Conservation (phyloP, 2,329 filamentous ascomycete genomes). For the Ophiosphaerella korrae region DNA sequence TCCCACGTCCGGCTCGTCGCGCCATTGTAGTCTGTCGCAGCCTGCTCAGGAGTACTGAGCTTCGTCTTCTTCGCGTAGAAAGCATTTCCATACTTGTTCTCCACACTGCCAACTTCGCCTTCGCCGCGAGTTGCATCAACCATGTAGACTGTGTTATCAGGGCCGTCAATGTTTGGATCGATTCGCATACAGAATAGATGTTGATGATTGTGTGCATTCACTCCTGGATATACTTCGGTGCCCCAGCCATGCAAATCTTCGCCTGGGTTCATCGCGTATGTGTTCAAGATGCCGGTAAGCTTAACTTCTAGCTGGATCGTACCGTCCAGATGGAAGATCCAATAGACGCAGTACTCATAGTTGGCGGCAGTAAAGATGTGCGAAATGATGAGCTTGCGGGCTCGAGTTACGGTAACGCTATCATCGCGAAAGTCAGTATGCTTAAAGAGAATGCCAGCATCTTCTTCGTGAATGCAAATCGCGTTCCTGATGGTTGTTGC, state of each 20-base stretch:
- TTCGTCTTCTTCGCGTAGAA: conserved; percentile 87
- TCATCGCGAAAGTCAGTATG: conserved; percentile 93
- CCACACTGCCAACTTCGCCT: conserved; percentile 75
- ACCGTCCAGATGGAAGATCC: conserved; percentile 91
- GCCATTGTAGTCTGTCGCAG: conserved; percentile 81
- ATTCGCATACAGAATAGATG: conserved; percentile 91
- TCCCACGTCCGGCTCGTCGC: conserved; percentile 85
- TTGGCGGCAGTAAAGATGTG: conserved; percentile 96
- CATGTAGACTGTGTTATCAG: conserved; percentile 83
- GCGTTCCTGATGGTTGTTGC: conserved; percentile 87
- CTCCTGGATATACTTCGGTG: conserved; percentile 86
- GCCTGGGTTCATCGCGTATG: conserved; percentile 77
- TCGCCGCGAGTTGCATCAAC: conserved; percentile 74
- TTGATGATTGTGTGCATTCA: conserved; percentile 96
- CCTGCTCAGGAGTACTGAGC: conserved; percentile 70
- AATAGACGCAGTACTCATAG: conserved; percentile 89
- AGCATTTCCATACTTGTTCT: conserved; percentile 89
- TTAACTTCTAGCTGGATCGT: conserved; percentile 90
- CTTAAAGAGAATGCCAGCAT: conserved; percentile 90
- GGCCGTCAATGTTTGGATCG: conserved; percentile 85
- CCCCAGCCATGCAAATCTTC: conserved; percentile 89
- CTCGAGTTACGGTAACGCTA: conserved; percentile 82
- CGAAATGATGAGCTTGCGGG: conserved; percentile 82
- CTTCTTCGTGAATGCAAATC: conserved; percentile 94
- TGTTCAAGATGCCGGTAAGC: conserved; percentile 91